Percentiles rank a stretch among this genome's conserved stretches.
These are phyloP conservation scores for Jacaranda copaia DNA, from an alignment of 257 asterid genomes.

Conservation along the genomic window DNA sequence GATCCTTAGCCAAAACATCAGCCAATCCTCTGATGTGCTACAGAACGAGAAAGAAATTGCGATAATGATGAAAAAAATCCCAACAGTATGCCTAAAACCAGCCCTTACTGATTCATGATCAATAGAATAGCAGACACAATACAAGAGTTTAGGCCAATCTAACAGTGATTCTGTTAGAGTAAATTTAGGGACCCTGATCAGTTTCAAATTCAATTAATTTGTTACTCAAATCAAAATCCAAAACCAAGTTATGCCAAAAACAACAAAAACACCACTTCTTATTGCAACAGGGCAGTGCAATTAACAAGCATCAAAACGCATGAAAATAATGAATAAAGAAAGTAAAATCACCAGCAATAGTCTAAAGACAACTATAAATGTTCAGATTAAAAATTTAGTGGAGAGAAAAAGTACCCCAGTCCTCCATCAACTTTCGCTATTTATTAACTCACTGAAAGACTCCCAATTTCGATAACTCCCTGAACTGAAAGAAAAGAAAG, in stretches of 20 bases:
- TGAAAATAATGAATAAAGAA: too few relatives aligned
- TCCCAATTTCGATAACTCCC: slow-evolving; percentile 32
- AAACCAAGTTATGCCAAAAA: neutral
- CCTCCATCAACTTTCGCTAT: slow-evolving; percentile 59
- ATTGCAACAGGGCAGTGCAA: neutral
- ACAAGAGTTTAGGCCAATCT: neutral
- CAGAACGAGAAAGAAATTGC: neutral
- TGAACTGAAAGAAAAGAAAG: neutral
- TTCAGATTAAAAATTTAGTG: slow-evolving; percentile 13
- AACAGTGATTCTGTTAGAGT: neutral
- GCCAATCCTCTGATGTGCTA: neutral
- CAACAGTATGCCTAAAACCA: neutral
- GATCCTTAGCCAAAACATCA: neutral
- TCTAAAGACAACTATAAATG: neutral
- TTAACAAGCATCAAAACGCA: neutral
- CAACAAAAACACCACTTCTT: neutral
- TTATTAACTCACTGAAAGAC: slow-evolving; percentile 30
- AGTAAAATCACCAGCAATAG: neutral
- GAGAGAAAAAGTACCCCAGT: slow-evolving; percentile 61
- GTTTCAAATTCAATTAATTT: neutral
- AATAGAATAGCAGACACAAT: neutral
- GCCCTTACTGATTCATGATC: neutral
- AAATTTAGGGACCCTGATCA: neutral
- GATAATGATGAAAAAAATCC: neutral
- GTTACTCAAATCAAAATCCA: slow-evolving; percentile 9